Percentiles rank a stretch among this genome's conserved stretches.
These are phyloP conservation scores for Fusarium sp. DNA, from an alignment of 2,329 filamentous ascomycete genomes.

Conservation along the genomic window DNA sequence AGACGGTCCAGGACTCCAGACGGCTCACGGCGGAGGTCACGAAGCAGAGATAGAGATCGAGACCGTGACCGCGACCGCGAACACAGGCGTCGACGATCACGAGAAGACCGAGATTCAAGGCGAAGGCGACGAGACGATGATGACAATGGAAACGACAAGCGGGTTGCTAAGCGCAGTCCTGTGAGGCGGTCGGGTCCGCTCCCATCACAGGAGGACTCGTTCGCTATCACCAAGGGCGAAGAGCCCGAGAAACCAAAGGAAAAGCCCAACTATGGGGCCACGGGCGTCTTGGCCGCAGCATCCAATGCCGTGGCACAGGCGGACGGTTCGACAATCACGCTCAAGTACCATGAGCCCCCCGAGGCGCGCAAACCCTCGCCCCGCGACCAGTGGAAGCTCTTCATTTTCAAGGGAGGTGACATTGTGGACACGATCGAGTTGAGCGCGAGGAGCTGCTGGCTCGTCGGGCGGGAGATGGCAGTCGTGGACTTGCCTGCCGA, in stretches of 20 bases:
- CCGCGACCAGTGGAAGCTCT: slow-evolving; percentile 88
- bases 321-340: slow-evolving; percentile 80
- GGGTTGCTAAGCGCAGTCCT: slow-evolving; percentile 44
- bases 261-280: slow-evolving; percentile 87
- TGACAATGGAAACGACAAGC: slow-evolving; percentile 37
- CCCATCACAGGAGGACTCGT: slow-evolving; percentile 73
- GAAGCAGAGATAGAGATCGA: slow-evolving; percentile 48
- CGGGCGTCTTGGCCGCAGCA: slow-evolving; percentile 88
- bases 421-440: slow-evolving; percentile 88
- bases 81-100: slow-evolving; percentile 51
- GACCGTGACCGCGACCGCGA: slow-evolving; percentile 44
- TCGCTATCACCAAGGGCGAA: slow-evolving; percentile 67
- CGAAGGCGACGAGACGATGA: slow-evolving; percentile 44
- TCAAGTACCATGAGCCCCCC: slow-evolving; percentile 96
- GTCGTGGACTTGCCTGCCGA: slow-evolving; percentile 89
- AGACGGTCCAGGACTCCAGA: slow-evolving; percentile 54
- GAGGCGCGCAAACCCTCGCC: slow-evolving; percentile 91
- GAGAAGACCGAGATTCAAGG: slow-evolving; percentile 50
- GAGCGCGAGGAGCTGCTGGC: slow-evolving; percentile 86
- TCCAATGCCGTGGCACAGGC: slow-evolving; percentile 84
- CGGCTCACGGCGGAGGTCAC: slow-evolving; percentile 42
- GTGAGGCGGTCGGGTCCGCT: slow-evolving; percentile 64
- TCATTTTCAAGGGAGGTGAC: slow-evolving; percentile 89
- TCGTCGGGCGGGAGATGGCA: slow-evolving; percentile 84
- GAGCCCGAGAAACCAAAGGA: slow-evolving; percentile 77